Evolutionary conservation across 1,284 basidiomycete genomes (phyloP), one percentile per base, ranked within the genome.

Genomic region (Coniophora puteana): DNA sequence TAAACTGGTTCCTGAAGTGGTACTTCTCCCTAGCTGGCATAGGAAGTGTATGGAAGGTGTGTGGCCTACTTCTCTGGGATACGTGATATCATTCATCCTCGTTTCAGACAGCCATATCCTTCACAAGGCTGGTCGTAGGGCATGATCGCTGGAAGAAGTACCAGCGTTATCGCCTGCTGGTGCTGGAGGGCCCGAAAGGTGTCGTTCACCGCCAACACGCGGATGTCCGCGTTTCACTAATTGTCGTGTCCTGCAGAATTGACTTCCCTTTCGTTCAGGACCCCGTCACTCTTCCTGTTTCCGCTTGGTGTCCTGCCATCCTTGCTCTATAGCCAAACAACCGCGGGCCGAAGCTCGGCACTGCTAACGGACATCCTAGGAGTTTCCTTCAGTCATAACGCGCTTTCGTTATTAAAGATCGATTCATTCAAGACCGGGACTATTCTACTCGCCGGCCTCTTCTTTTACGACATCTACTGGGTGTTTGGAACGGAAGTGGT

Each of bases 341-440:
- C 58, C 25, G 57, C 59, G 44, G 65, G 67, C 10, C 69, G 71
- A 38, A 79, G 76, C 57, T 83, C 89, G 27, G 86, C 82, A 44
- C 55, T 93, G 22, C 65, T 93, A 18, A 88, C 83, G 29, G 87
- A 97, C 62, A 58, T 93, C 23, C 72, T 98, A 8, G 89, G 83
- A 0, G 71, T 97, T 28, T 88, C 89, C 1, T 89, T 97, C 57
- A 80, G 88, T 8, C 82, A 89, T 56, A 89, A 87, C 49, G 86
- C 91, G 1, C 70, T 99, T 40, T 76, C 81, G 18, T 64, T 95
- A 44, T 71, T 98, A 54, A 87, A 86, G 58, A 66, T 99, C 28
- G 95, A 99, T 65, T 89, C 87, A 14, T 96, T 98, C 73, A 68
- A 75, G 52, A 97, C 95, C 5, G 95, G 93, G 2, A 75, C 76